Evolutionary conservation across 2,329 filamentous ascomycete genomes (phyloP).

Genomic region (Cryphonectria carpinicola): DNA sequence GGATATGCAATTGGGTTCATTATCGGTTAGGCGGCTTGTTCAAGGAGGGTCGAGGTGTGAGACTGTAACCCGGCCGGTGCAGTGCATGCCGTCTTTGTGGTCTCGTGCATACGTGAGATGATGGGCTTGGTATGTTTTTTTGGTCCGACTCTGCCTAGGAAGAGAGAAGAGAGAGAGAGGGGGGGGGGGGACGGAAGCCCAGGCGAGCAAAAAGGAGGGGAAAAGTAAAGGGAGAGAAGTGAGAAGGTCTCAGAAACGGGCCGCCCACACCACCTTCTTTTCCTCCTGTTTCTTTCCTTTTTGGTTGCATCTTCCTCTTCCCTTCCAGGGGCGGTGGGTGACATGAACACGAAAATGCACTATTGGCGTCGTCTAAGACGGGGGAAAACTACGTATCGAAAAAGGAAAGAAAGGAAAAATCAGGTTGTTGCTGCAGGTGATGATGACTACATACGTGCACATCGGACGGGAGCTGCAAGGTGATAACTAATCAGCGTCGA

Average conservation of each 20-base stretch:
- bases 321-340: neutral
- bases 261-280: neutral
- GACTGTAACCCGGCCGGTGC: neutral
- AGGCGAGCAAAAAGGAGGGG: neutral
- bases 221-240: neutral
- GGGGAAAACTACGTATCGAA: neutral
- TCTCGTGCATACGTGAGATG: neutral
- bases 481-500: slow-evolving; percentile 17
- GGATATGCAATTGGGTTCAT: neutral
- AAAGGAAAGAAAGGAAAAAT: neutral
- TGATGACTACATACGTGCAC: neutral
- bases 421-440: slow-evolving; percentile 8
- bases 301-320: neutral
- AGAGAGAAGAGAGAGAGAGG: neutral
- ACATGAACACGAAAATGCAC: neutral
- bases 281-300: no score
- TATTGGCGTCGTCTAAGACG: neutral
- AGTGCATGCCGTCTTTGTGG: neutral
- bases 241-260: slow-evolving; percentile 2
- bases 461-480: no score
- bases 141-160: neutral
- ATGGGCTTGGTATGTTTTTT: neutral
- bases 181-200: neutral
- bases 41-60: neutral
- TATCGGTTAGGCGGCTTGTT: neutral